Evolutionary conservation across 1,284 basidiomycete genomes (phyloP).

Genomic region (Marasmius oreades): DNA sequence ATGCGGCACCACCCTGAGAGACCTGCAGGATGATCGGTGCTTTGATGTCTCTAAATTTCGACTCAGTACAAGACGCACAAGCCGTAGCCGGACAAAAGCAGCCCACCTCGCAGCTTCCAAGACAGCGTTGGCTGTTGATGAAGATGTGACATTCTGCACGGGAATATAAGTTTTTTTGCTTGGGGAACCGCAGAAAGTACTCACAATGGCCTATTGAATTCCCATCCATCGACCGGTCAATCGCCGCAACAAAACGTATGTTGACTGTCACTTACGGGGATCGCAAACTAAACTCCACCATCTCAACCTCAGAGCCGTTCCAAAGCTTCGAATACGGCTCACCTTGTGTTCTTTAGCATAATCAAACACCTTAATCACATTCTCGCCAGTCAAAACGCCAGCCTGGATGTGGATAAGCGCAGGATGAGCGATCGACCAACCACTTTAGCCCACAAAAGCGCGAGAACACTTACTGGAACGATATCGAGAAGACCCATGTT

Average conservation of each 20-base stretch:
- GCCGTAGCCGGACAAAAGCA: slow-evolving; percentile 1
- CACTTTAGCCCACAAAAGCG: background rate
- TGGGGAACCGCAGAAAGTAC: slow-evolving; percentile 26
- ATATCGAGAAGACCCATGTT: slow-evolving; percentile 69
- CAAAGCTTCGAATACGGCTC: slow-evolving; percentile 22
- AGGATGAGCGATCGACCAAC: slow-evolving; percentile 2
- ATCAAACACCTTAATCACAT: slow-evolving; percentile 85
- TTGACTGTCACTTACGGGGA: slow-evolving; percentile 61
- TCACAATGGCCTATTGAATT: slow-evolving; percentile 62
- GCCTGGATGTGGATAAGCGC: slow-evolving; percentile 45
- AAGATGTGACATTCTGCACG: slow-evolving; percentile 80
- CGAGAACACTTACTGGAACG: slow-evolving; percentile 52
- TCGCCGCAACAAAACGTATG: background rate
- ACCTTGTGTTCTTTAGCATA: slow-evolving; percentile 84
- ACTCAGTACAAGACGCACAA: background rate
- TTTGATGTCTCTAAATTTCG: slow-evolving; percentile 64
- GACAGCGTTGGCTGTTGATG: slow-evolving; percentile 82
- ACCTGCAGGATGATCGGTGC: slow-evolving; percentile 97
- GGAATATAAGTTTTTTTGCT: background rate
- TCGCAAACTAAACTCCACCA: slow-evolving; percentile 62
- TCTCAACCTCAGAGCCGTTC: background rate
- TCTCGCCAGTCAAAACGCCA: slow-evolving; percentile 85
- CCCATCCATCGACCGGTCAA: slow-evolving; percentile 1
- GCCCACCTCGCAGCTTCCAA: slow-evolving; percentile 83
- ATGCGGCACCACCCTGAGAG: slow-evolving; percentile 95